Conservation (phyloP, 1,139 yeast genomes). For the Candida labiduridarum region DNA sequence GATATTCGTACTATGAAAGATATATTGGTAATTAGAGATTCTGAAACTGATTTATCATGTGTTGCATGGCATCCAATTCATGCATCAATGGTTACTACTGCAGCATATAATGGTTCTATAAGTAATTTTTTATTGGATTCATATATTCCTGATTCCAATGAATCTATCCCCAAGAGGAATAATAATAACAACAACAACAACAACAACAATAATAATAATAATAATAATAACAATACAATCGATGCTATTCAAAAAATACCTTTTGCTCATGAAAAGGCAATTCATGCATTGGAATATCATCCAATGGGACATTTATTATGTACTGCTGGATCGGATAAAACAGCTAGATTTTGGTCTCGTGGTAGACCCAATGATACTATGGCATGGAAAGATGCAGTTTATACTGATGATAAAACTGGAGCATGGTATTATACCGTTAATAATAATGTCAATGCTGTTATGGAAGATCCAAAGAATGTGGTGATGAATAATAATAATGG, state of each 20-base stretch:
- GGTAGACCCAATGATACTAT: slow-evolving; percentile 88
- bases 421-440: slow-evolving; percentile 76
- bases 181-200: slow-evolving; percentile 16
- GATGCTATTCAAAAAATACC: slow-evolving; percentile 72
- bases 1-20: slow-evolving; percentile 87
- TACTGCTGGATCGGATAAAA: slow-evolving; percentile 91
- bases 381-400: slow-evolving; percentile 78
- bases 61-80: slow-evolving; percentile 94
- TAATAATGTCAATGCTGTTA: slow-evolving; percentile 62
- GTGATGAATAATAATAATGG: neutral
- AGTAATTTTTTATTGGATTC: slow-evolving; percentile 73
- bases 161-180: slow-evolving; percentile 14
- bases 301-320: slow-evolving; percentile 91
- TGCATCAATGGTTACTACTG: slow-evolving; percentile 76
- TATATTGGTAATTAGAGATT: slow-evolving; percentile 69
- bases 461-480: slow-evolving; percentile 31
- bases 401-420: slow-evolving; percentile 66
- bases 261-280: slow-evolving; percentile 91
- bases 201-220: slow-evolving; percentile 21
- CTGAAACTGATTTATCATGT: slow-evolving; percentile 83
- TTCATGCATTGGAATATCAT: slow-evolving; percentile 87
- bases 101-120: slow-evolving; percentile 87
- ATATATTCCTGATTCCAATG: slow-evolving; percentile 36
- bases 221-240: slow-evolving; percentile 9
- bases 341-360: slow-evolving; percentile 94